Conservation (phyloP, 495 filamentous ascomycete species). For the Penicillium desertorum region DNA sequence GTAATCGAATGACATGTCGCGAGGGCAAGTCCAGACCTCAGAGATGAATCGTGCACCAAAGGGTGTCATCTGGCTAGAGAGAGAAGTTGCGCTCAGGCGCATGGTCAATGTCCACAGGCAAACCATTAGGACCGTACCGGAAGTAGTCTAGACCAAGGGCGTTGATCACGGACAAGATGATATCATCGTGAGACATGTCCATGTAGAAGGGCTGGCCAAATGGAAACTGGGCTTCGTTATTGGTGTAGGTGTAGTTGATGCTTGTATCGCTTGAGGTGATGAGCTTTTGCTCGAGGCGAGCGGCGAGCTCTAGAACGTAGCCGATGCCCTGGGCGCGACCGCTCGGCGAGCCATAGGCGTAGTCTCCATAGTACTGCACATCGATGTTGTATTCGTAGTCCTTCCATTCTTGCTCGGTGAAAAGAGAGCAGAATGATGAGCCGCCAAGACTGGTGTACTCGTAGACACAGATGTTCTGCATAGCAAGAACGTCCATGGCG, state of each 20-base stretch:
- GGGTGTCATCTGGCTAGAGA: conserved; percentile 48
- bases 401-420: conserved; percentile 57
- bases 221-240: conserved; percentile 47
- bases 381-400: conserved; percentile 59
- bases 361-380: conserved; percentile 57
- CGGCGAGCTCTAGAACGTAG: conserved; percentile 61
- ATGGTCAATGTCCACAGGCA: conserved; percentile 52
- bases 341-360: conserved; percentile 58
- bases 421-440: conserved; percentile 51
- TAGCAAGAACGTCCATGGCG: conserved; percentile 51
- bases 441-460: conserved; percentile 31
- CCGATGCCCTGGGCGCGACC: conserved; percentile 64
- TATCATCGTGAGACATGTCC: conserved; percentile 43
- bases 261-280: conserved; percentile 51
- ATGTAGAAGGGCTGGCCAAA: conserved; percentile 52
- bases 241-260: conserved; percentile 58
- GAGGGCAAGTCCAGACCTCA: conserved; percentile 50
- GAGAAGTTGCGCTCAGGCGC: conserved; percentile 29
- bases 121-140: conserved; percentile 28
- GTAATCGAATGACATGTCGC: conserved; percentile 8
- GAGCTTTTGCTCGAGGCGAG: conserved; percentile 55
- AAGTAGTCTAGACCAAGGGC: conserved; percentile 47
- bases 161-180: conserved; percentile 44
- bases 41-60: conserved; percentile 65
- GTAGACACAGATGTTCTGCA: conserved; percentile 46